A percentile compares a stretch with the other conserved stretches of the same genome.
Conservation (phyloP, 352 stramenopile species). For the Pythium biforme region DNA sequence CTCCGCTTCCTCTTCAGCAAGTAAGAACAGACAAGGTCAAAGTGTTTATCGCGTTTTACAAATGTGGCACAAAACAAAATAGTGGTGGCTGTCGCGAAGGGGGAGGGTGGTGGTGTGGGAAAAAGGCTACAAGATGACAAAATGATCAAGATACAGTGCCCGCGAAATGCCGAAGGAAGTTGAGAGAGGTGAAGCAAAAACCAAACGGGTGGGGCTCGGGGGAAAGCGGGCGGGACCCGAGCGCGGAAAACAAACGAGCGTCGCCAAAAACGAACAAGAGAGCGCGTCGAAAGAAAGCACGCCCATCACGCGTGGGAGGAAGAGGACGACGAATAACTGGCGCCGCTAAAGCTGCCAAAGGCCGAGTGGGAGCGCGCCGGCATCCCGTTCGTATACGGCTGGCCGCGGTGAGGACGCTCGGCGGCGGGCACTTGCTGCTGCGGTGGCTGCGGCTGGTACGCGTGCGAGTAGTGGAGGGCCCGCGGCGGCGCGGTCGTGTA, state of each 20-base stretch:
- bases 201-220: neutral
- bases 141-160: constrained; percentile 19
- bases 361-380: neutral
- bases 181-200: constrained; percentile 15
- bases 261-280: constrained; percentile 12
- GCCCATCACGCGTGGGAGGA: constrained; percentile 2
- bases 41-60: constrained; percentile 28
- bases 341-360: constrained; percentile 14
- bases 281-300: neutral
- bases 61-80: constrained; percentile 11
- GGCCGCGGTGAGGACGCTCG: constrained; percentile 9
- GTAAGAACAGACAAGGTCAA: neutral
- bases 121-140: constrained; percentile 25
- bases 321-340: constrained; percentile 16
- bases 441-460: constrained; percentile 6
- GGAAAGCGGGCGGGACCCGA: neutral
- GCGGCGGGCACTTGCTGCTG: neutral
- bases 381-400: constrained; percentile 8
- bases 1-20: constrained; percentile 90
- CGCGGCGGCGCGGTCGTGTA: constrained; percentile 3
- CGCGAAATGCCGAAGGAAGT: neutral
- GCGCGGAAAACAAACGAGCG: neutral
- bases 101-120: neutral
- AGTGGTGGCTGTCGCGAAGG: neutral
- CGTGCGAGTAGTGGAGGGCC: neutral